Evolutionary conservation across 306 rosid species (phyloP), one percentile per base, ranked within the genome.

Genomic region (Ceratonia siliqua): DNA sequence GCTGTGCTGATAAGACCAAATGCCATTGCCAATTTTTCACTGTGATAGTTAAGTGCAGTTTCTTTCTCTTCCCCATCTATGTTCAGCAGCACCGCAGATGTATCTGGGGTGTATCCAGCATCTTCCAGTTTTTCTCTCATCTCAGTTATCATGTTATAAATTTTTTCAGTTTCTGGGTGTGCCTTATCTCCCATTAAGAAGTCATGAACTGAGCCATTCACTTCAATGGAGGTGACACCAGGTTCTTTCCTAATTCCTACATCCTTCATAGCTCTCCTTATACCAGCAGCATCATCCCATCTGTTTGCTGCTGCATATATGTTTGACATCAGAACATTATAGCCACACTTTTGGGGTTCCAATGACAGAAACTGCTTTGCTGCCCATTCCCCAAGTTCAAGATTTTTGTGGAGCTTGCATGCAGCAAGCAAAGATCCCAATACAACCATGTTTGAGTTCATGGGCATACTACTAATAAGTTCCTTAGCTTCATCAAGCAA

Each of bases 11-110:
- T 82, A 17, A 87, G 87, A 4, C 96, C 92, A 67, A 85, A 90
- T n/a, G 96, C 96, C 85, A 82, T 80, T 12, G 96, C 96, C 52
- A 90, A 73, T 75, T 81, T 90, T 68, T 87, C 96, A 54, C 96
- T 87, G 18, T 90, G 92, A 69, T 82, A 86, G 45, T 68, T 81
- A 0, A 90, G 80, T 4, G 80, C 74, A 9, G 69, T 81, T 75
- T 86, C 96, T 66, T 90, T 90, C 70, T 84, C 88, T 76, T 90
- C 88, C 63, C 36, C 89, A 14, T 82, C 89, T 27, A 82, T 75
- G 55, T 86, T 84, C 75, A 66, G 65, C 66, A 84, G 79, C 52
- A 87, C 88, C 8, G 50, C 85, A 25, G 87, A 81, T 2, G 84
- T 83, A 82, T 84, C 63, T 0, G 90, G 92, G 36, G 39, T 62